Conservation (phyloP, 352 stramenopile species). For the Globisporangium viniferum region DNA sequence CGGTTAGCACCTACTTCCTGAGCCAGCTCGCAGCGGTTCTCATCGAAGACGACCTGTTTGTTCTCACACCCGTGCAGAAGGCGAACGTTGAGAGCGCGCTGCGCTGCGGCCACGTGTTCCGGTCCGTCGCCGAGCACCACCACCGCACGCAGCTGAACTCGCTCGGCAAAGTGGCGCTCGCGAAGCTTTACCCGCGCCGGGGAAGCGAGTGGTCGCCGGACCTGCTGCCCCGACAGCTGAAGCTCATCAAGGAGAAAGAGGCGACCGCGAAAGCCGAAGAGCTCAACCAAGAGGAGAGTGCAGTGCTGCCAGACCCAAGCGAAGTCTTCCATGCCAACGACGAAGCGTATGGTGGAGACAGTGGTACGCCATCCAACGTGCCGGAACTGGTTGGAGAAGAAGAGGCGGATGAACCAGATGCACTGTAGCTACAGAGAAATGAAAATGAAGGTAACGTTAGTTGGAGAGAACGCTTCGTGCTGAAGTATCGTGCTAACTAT, state of each 20-base stretch:
- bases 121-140: constrained; percentile 56
- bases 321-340: not conserved
- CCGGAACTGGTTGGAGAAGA: not conserved
- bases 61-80: constrained; percentile 44
- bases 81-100: constrained; percentile 53
- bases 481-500: too few species aligned
- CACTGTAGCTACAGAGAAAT: too few species aligned
- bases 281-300: not conserved
- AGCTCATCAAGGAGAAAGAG: constrained; percentile 42
- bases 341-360: not conserved
- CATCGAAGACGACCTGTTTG: constrained; percentile 65
- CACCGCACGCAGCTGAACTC: constrained; percentile 48
- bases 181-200: constrained; percentile 54
- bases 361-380: not conserved
- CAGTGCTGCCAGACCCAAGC: not conserved
- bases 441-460: too few species aligned
- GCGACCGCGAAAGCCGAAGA: not conserved
- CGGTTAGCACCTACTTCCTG: constrained; percentile 78
- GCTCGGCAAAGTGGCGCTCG: constrained; percentile 60
- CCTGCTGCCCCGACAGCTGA: constrained; percentile 56
- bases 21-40: constrained; percentile 74
- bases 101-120: constrained; percentile 53
- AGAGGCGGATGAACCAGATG: not conserved
- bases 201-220: constrained; percentile 75
- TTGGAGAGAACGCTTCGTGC: too few species aligned